phyloP scores from a whole-genome alignment of 1,284 basidiomycete species.

The Cutaneotrichosporon sp. region DNA sequence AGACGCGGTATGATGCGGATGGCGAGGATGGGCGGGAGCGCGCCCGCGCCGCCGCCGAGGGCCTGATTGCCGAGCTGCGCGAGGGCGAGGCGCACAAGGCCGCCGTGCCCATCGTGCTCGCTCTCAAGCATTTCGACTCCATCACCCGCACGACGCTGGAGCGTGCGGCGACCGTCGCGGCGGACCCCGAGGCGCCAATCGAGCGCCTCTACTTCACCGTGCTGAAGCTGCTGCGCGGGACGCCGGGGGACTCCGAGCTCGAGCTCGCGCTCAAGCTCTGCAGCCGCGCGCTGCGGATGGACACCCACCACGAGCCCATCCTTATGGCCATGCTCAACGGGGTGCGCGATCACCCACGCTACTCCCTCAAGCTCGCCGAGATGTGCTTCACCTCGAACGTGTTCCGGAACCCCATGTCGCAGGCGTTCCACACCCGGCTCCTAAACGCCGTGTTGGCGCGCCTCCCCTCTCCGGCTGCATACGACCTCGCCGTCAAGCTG shows the following conservation, averaged over 20 bases:
- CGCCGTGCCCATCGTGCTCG: slow-evolving; percentile 18
- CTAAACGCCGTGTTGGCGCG: not conserved
- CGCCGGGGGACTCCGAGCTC: slow-evolving; percentile 6
- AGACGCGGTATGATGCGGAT: slow-evolving; percentile 9
- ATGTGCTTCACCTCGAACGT: not conserved
- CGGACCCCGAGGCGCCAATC: not conserved
- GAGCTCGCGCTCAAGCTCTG: slow-evolving; percentile 23
- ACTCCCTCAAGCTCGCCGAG: not conserved
- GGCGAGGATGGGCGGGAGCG: slow-evolving; percentile 5
- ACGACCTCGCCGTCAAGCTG: slow-evolving; percentile 24
- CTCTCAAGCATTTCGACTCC: slow-evolving; percentile 12
- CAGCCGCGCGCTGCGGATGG: slow-evolving; percentile 4
- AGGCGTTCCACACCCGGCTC: not conserved
- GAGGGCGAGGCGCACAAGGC: slow-evolving; percentile 11
- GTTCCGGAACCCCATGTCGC: not conserved
- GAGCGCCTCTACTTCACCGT: not conserved
- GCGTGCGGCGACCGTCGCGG: not conserved
- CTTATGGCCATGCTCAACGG: not conserved
- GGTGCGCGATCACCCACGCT: not conserved
- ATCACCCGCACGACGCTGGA: slow-evolving; percentile 8
- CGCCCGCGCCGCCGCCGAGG: slow-evolving; percentile 3
- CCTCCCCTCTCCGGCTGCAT: slow-evolving; percentile 21
- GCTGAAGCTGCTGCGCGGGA: slow-evolving; percentile 1
- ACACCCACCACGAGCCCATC: slow-evolving; percentile 11
- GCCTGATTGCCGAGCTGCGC: slow-evolving; percentile 16